Conservation (phyloP, 2,329 filamentous ascomycete genomes). For the Xylariaceae sp. region DNA sequence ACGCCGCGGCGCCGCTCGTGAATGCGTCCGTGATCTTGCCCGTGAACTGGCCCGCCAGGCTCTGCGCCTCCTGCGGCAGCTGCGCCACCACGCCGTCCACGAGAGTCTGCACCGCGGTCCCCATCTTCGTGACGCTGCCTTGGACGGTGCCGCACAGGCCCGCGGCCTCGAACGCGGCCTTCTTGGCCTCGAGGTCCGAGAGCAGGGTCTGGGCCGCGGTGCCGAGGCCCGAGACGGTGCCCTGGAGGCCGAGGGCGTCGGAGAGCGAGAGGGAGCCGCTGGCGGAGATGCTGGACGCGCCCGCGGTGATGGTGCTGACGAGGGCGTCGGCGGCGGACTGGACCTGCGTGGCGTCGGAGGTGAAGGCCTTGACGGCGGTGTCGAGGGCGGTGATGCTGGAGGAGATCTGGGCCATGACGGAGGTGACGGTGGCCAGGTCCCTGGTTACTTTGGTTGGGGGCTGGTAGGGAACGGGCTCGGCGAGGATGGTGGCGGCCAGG, state of each 20-base stretch:
- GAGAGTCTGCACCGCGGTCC: conserved; percentile 12
- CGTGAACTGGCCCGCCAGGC: conserved; percentile 8
- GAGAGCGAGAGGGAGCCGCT: conserved; percentile 8
- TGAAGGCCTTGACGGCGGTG: not conserved
- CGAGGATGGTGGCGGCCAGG: not conserved
- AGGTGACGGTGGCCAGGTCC: not conserved
- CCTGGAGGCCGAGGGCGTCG: conserved; percentile 14
- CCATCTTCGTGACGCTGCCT: conserved; percentile 9
- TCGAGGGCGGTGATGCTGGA: not conserved
- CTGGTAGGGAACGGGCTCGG: not conserved
- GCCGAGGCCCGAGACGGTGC: conserved; percentile 4
- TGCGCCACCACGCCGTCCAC: conserved; percentile 13
- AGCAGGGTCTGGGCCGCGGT: conserved; percentile 12
- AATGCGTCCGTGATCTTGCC: conserved; percentile 11
- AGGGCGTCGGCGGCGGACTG: not conserved
- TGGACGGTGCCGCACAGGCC: conserved; percentile 14
- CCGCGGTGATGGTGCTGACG: not conserved
- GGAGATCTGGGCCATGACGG: not conserved
- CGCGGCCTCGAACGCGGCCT: conserved; percentile 15
- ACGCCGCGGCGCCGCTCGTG: conserved; percentile 9
- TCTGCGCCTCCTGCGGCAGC: conserved; percentile 14
- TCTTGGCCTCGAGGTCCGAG: conserved; percentile 17
- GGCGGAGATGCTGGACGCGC: conserved; percentile 7
- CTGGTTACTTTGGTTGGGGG: not conserved
- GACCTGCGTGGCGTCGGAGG: not conserved